Percentiles rank a stretch among this genome's conserved stretches.
These are phyloP conservation scores for Areca catechu DNA, from an alignment of 176 grass and related monocot species.

Conservation along the genomic window DNA sequence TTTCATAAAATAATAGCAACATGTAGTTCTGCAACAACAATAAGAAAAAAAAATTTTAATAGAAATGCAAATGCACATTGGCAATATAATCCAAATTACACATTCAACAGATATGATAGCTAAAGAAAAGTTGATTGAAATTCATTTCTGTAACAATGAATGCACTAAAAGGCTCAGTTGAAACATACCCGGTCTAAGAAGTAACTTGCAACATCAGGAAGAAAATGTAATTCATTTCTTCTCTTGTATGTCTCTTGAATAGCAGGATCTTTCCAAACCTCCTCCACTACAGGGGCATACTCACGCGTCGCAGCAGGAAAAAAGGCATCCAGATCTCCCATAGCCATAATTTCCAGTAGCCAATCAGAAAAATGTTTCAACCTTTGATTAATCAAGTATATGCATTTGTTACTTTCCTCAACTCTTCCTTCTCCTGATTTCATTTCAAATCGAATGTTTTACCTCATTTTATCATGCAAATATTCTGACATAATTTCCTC, in stretches of 20 bases:
- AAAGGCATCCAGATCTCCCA: constrained; percentile 29
- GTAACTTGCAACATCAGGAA: constrained; percentile 21
- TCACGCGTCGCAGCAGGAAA: constrained; percentile 27
- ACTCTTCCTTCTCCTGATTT: constrained; percentile 5
- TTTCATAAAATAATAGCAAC: no score
- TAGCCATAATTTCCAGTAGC: constrained; percentile 26
- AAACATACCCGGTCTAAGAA: constrained; percentile 19
- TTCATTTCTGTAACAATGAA: no score
- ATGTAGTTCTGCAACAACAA: no score
- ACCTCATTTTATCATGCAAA: background rate
- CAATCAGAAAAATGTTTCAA: constrained; percentile 30
- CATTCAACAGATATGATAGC: background rate
- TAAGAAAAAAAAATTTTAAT: no score
- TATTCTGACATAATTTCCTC: no score
- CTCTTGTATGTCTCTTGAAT: constrained; percentile 28
- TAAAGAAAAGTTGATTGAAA: background rate
- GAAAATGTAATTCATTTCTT: constrained; percentile 21
- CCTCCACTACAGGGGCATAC: constrained; percentile 27
- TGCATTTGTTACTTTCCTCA: constrained; percentile 6
- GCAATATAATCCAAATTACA: background rate
- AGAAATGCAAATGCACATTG: background rate
- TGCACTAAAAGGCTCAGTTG: background rate
- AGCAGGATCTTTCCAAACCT: constrained; percentile 27
- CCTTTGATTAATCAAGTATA: constrained; percentile 22
- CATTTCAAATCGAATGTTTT: background rate